These are phyloP conservation scores for Salix koriyanagi DNA, from an alignment of 345 rosid species.

Conservation along the genomic window DNA sequence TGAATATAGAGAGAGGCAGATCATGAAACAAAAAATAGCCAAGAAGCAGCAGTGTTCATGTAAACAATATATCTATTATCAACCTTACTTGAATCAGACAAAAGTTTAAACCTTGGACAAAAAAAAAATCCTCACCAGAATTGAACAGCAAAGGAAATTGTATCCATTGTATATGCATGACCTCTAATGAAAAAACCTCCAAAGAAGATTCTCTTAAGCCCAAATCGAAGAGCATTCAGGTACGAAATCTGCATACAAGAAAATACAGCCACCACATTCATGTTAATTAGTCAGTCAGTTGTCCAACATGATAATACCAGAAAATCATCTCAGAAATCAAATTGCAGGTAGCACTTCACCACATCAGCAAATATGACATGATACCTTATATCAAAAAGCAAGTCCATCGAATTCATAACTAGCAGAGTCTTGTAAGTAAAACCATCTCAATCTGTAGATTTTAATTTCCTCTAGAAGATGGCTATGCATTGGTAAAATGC, in stretches of 20 bases:
- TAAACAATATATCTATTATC: conserved; percentile 1
- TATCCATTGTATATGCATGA: conserved; percentile 99
- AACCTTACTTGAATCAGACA: not conserved
- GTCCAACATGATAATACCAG: not conserved
- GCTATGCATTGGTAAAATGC: not conserved
- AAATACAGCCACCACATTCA: conserved; percentile 13
- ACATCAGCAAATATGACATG: not conserved
- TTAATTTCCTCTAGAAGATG: not conserved
- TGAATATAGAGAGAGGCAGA: not conserved
- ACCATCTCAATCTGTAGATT: not conserved
- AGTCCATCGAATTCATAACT: not conserved
- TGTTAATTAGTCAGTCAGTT: not conserved
- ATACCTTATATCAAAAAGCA: not conserved
- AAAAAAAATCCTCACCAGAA: conserved; percentile 57
- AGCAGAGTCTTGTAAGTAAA: not conserved
- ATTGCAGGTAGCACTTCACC: conserved; percentile 2
- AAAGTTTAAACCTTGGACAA: not conserved
- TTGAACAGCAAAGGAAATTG: conserved; percentile 97
- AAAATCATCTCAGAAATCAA: not conserved
- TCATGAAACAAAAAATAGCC: conserved; percentile 2
- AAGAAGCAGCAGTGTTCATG: not conserved
- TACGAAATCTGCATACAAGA: conserved; percentile 64
- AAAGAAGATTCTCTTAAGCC: conserved; percentile 87
- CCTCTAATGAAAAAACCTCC: conserved; percentile 98
- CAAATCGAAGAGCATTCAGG: conserved; percentile 91